Evolutionary conservation across 352 stramenopile species (phyloP).

Genomic region (Blastocystis sp.): DNA sequence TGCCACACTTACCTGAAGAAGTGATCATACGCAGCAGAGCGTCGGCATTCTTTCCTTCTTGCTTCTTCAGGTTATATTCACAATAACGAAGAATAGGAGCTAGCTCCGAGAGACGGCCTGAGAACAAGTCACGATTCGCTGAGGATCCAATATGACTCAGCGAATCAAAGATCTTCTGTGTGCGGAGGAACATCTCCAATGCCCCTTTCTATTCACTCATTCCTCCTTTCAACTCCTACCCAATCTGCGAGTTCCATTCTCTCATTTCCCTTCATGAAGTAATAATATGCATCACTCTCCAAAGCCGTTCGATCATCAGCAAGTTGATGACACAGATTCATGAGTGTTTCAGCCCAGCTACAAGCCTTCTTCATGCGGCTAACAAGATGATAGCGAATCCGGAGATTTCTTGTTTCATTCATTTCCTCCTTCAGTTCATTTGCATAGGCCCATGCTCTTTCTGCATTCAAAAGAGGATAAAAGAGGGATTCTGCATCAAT

Average conservation of each 20-base stretch:
- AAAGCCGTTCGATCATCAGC: background rate
- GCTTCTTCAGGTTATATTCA: slow-evolving; percentile 43
- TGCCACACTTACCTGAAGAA: background rate
- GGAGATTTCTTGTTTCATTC: background rate
- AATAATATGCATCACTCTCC: slow-evolving; percentile 27
- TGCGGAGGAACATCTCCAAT: slow-evolving; percentile 19
- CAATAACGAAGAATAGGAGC: slow-evolving; percentile 35
- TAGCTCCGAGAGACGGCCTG: background rate
- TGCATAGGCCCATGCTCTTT: slow-evolving; percentile 43
- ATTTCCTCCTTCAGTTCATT: slow-evolving; percentile 42
- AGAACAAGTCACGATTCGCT: slow-evolving; percentile 2
- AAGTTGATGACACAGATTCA: slow-evolving; percentile 17
- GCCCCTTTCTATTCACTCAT: background rate
- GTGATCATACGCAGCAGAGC: background rate
- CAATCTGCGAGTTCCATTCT: slow-evolving; percentile 15
- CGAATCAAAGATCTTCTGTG: slow-evolving; percentile 48
- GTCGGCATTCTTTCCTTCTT: slow-evolving; percentile 25
- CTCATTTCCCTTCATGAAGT: slow-evolving; percentile 40
- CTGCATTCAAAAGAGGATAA: slow-evolving; percentile 46
- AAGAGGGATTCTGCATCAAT: slow-evolving; percentile 37
- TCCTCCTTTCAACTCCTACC: background rate
- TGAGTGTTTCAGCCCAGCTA: background rate
- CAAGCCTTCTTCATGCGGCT: slow-evolving; percentile 47
- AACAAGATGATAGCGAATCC: slow-evolving; percentile 37
- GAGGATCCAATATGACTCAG: slow-evolving; percentile 30